Percentiles rank a stretch among this genome's conserved stretches.
Evolutionary conservation across 78 protist species (phyloP).

Genomic region (Emiliania huxleyi): DNA sequence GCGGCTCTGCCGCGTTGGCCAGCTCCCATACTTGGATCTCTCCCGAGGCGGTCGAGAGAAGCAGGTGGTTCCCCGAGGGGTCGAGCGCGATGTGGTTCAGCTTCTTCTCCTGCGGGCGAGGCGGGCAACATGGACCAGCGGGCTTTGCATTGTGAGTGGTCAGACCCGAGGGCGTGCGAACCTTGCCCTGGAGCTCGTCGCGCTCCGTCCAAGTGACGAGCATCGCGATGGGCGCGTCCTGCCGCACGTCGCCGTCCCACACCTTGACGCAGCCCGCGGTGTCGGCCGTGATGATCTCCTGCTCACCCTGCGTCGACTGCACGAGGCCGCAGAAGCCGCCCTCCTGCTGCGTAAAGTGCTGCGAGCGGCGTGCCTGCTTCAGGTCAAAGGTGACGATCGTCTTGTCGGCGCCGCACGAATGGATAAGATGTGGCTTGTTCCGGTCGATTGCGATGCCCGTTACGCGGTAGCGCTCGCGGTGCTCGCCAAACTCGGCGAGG

Average conservation of each 20-base stretch:
- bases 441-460: background rate
- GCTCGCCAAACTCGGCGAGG: background rate
- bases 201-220: background rate
- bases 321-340: background rate
- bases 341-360: background rate
- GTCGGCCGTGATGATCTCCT: background rate
- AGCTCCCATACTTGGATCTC: slow-evolving; percentile 4
- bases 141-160: no score
- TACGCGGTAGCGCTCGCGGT: background rate
- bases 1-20: background rate
- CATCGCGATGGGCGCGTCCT: background rate
- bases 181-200: background rate
- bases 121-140: no score
- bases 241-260: background rate
- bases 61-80: background rate
- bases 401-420: slow-evolving; percentile 4
- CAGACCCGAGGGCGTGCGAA: no score
- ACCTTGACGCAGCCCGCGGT: background rate
- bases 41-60: background rate
- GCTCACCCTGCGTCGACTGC: background rate
- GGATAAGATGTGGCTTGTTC: background rate
- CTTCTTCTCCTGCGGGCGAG: no score
- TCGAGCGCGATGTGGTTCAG: background rate
- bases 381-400: background rate
- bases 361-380: background rate